These are phyloP conservation scores for Colletotrichum ledebouriae DNA, from an alignment of 2,329 filamentous ascomycete genomes.

Conservation along the genomic window DNA sequence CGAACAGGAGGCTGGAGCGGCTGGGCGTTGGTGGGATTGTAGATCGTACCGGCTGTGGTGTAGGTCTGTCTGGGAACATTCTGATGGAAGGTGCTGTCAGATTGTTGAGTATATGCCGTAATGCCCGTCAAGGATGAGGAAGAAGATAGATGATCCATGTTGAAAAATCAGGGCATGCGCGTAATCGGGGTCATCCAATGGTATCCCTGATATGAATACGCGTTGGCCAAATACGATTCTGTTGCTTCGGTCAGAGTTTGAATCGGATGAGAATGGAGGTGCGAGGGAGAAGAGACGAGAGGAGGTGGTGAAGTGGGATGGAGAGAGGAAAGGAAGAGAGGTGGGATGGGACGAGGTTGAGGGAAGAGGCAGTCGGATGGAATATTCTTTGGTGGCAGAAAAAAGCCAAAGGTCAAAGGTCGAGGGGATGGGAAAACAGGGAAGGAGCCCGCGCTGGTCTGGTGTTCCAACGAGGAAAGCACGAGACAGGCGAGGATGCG, in stretches of 20 bases:
- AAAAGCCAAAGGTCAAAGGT: neutral
- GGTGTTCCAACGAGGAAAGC: neutral
- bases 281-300: slow-evolving; percentile 10
- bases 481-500: neutral
- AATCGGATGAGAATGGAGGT: slow-evolving; percentile 5
- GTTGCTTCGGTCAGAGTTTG: slow-evolving; percentile 30
- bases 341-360: neutral
- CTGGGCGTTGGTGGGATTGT: slow-evolving; percentile 61
- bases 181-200: slow-evolving; percentile 23
- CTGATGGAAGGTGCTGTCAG: slow-evolving; percentile 39
- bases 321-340: neutral
- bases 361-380: neutral
- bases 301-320: slow-evolving; percentile 2
- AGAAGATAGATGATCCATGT: slow-evolving; percentile 51
- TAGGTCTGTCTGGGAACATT: slow-evolving; percentile 56
- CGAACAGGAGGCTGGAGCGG: slow-evolving; percentile 66
- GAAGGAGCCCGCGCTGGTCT: neutral
- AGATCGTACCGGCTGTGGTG: slow-evolving; percentile 70
- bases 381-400: neutral
- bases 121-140: slow-evolving; percentile 37
- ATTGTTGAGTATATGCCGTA: slow-evolving; percentile 27
- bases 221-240: slow-evolving; percentile 34
- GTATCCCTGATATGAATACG: slow-evolving; percentile 33
- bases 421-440: neutral
- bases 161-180: slow-evolving; percentile 39